phyloP scores from a whole-genome alignment of 83 land plant genomes.

The Picea engelmannii region DNA sequence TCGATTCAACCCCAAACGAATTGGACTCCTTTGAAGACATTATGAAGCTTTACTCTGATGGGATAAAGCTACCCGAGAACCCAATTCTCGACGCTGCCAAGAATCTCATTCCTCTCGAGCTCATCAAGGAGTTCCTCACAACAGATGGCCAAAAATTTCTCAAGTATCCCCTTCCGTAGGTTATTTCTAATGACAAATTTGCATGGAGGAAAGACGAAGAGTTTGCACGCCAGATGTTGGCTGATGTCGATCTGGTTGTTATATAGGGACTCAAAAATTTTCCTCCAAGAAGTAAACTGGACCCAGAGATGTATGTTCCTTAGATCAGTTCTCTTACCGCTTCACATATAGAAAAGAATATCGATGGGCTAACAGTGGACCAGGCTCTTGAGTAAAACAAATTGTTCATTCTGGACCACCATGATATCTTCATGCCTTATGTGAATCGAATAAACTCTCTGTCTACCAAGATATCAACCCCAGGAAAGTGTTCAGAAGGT shows the following conservation, averaged over 20 bases:
- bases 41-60: slow-evolving; percentile 50
- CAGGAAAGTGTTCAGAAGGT: slow-evolving; percentile 37
- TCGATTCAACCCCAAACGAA: slow-evolving; percentile 44
- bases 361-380: slow-evolving; percentile 26
- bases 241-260: slow-evolving; percentile 35
- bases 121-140: neutral
- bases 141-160: neutral
- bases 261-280: slow-evolving; percentile 54
- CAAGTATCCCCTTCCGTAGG: slow-evolving; percentile 44
- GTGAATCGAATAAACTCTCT: slow-evolving; percentile 37
- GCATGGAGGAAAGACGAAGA: slow-evolving; percentile 54
- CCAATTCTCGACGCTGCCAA: slow-evolving; percentile 11
- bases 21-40: slow-evolving; percentile 60
- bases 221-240: slow-evolving; percentile 44
- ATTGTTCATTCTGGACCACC: slow-evolving; percentile 52
- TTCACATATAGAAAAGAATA: slow-evolving; percentile 17
- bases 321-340: slow-evolving; percentile 39
- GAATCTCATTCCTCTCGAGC: slow-evolving; percentile 12
- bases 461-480: slow-evolving; percentile 22
- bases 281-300: slow-evolving; percentile 78
- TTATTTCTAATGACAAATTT: slow-evolving; percentile 26
- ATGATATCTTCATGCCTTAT: slow-evolving; percentile 46
- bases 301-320: slow-evolving; percentile 53
- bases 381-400: slow-evolving; percentile 35
- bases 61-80: slow-evolving; percentile 37